Evolutionary conservation across 768 basidiomycete genomes (phyloP).

Genomic region (Leucocoprinus sp.): DNA sequence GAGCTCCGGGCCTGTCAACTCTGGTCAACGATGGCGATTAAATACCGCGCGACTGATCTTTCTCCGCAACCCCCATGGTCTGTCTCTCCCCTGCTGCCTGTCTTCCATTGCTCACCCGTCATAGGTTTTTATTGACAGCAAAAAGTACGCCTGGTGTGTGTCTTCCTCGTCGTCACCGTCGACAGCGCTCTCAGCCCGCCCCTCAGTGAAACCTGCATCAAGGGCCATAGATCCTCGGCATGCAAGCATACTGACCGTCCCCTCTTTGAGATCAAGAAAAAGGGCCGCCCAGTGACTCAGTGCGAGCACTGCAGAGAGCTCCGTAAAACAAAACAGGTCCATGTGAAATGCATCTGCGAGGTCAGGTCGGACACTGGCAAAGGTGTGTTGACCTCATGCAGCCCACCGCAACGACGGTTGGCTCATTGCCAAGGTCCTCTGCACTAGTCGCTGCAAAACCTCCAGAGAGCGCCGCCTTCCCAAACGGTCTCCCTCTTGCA

Average conservation of each 20-base stretch:
- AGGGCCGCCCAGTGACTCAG: constrained; percentile 87
- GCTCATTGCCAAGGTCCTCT: constrained; percentile 39
- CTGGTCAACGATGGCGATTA: constrained; percentile 46
- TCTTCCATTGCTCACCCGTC: constrained; percentile 9
- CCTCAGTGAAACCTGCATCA: constrained; percentile 82
- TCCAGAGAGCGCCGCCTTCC: constrained; percentile 70
- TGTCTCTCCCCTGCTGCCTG: constrained; percentile 18
- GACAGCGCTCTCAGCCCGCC: constrained; percentile 11
- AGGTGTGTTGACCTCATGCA: constrained; percentile 38
- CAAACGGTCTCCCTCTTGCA: constrained; percentile 61
- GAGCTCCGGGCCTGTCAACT: constrained; percentile 41
- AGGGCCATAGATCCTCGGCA: constrained; percentile 84
- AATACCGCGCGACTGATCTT: constrained; percentile 28
- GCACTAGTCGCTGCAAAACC: constrained; percentile 39
- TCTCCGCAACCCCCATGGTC: constrained; percentile 41
- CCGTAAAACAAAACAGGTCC: constrained; percentile 79
- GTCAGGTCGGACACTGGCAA: constrained; percentile 63
- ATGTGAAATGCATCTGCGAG: constrained; percentile 83
- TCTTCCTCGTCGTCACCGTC: constrained; percentile 6
- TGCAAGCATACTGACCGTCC: constrained; percentile 87
- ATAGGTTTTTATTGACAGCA: constrained; percentile 58
- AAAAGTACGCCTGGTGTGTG: constrained; percentile 77
- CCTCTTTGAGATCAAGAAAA: constrained; percentile 88
- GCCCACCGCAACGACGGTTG: constrained; percentile 16
- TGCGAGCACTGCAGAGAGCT: constrained; percentile 83